Evolutionary conservation across 345 rosid species (phyloP).

Genomic region (Salix exigua): DNA sequence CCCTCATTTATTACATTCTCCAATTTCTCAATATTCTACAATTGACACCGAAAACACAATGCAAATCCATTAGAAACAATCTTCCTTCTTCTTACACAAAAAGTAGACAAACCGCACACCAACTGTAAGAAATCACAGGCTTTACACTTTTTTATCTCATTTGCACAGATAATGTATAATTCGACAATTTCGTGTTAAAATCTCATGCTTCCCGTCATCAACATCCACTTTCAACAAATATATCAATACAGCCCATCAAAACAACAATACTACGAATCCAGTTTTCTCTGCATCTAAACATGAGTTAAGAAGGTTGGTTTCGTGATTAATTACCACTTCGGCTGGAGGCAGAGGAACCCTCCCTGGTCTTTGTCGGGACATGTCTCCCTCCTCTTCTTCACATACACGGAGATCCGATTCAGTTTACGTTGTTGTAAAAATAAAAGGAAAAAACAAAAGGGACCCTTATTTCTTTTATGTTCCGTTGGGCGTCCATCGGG

Average conservation of each 20-base stretch:
- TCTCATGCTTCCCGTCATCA: not conserved
- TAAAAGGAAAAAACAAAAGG: no score
- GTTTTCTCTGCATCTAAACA: conserved; percentile 15
- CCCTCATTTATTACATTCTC: conserved; percentile 69
- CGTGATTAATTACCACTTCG: conserved; percentile 49
- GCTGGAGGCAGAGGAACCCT: conserved; percentile 64
- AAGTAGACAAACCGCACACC: not conserved
- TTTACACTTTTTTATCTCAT: not conserved
- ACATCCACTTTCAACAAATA: not conserved
- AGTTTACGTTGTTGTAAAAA: not conserved
- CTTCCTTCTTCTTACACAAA: not conserved
- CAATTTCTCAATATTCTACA: conserved; percentile 77
- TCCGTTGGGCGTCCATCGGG: not conserved
- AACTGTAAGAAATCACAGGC: not conserved
- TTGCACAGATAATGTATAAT: not conserved
- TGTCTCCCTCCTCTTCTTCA: conserved; percentile 15
- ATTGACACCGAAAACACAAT: not conserved
- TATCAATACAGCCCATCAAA: not conserved
- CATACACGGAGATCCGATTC: not conserved
- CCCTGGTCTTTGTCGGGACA: conserved; percentile 50
- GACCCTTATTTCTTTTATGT: not conserved
- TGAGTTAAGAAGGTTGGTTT: not conserved
- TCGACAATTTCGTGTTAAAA: not conserved
- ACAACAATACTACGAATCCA: not conserved
- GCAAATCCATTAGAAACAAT: not conserved